Conservation (phyloP, 768 basidiomycete species). For the Termitomyces heimii region DNA sequence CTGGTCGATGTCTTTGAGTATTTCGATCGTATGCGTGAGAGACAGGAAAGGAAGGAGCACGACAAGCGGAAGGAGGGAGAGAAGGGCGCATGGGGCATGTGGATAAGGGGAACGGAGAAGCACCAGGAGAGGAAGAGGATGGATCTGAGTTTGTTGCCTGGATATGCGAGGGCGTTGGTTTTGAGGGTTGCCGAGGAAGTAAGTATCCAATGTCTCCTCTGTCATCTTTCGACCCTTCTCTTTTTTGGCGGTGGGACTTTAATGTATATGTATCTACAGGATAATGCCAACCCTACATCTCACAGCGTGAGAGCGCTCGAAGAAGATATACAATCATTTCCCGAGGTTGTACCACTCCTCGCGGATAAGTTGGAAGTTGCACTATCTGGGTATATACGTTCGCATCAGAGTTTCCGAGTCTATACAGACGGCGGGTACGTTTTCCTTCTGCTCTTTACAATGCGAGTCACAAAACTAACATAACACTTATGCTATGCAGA, state of each 20-base stretch:
- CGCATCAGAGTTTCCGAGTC: conserved; percentile 62
- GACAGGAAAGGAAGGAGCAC: not conserved
- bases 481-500: conserved; percentile 16
- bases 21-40: conserved; percentile 19
- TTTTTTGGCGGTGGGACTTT: not conserved
- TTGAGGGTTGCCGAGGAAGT: conserved; percentile 49
- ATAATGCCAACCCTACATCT: conserved; percentile 25
- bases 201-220: not conserved
- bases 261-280: conserved; percentile 24
- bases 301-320: conserved; percentile 60
- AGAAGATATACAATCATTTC: conserved; percentile 73
- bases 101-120: conserved; percentile 1
- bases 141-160: conserved; percentile 64
- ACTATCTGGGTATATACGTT: conserved; percentile 51
- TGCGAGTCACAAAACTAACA: not conserved
- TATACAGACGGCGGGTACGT: conserved; percentile 56
- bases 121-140: conserved; percentile 21
- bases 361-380: conserved; percentile 80
- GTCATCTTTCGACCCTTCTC: not conserved
- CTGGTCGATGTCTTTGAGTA: conserved; percentile 60
- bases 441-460: not conserved
- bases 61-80: not conserved
- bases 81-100: conserved; percentile 9
- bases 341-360: conserved; percentile 73
- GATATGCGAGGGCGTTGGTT: conserved; percentile 68